Evolutionary conservation across 2,329 filamentous ascomycete genomes (phyloP).

Genomic region (Phialemonium atrogriseum): DNA sequence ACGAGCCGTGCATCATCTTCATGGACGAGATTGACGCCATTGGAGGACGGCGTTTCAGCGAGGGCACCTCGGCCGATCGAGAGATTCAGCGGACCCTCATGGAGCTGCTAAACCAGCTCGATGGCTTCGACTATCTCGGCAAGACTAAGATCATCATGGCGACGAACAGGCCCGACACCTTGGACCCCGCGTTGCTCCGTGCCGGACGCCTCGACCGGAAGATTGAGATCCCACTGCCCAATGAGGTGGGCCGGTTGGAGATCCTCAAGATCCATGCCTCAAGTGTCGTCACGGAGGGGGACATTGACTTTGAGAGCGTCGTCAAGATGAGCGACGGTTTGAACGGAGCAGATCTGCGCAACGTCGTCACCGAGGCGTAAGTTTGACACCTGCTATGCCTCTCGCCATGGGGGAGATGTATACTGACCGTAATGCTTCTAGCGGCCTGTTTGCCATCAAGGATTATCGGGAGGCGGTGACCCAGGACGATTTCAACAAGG

Average conservation of each 20-base stretch:
- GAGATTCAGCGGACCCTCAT: slow-evolving; percentile 98
- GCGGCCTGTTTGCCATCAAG: slow-evolving; percentile 95
- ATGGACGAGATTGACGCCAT: slow-evolving; percentile 99
- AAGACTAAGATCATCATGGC: slow-evolving; percentile 99
- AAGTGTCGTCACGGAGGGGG: slow-evolving; percentile 80
- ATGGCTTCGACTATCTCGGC: slow-evolving; percentile 97
- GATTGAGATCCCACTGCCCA: slow-evolving; percentile 94
- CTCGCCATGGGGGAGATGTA: neutral
- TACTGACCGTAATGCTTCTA: slow-evolving; percentile 25
- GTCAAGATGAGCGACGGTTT: slow-evolving; percentile 99
- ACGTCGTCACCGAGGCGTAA: slow-evolving; percentile 97
- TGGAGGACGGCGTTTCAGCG: slow-evolving; percentile 89
- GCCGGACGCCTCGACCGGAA: slow-evolving; percentile 93
- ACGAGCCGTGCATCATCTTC: slow-evolving; percentile 99
- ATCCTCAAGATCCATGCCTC: slow-evolving; percentile 96
- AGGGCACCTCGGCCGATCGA: slow-evolving; percentile 93
- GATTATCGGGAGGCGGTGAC: slow-evolving; percentile 93
- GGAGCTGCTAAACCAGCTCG: slow-evolving; percentile 96
- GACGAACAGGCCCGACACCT: slow-evolving; percentile 91
- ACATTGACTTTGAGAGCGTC: slow-evolving; percentile 97
- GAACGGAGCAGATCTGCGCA: slow-evolving; percentile 94
- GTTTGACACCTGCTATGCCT: slow-evolving; percentile 27
- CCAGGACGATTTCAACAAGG: slow-evolving; percentile 99
- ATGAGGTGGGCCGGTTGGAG: slow-evolving; percentile 91
- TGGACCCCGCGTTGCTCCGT: slow-evolving; percentile 86